Conservation (phyloP, 768 basidiomycete genomes). For the Boletus sp. region DNA sequence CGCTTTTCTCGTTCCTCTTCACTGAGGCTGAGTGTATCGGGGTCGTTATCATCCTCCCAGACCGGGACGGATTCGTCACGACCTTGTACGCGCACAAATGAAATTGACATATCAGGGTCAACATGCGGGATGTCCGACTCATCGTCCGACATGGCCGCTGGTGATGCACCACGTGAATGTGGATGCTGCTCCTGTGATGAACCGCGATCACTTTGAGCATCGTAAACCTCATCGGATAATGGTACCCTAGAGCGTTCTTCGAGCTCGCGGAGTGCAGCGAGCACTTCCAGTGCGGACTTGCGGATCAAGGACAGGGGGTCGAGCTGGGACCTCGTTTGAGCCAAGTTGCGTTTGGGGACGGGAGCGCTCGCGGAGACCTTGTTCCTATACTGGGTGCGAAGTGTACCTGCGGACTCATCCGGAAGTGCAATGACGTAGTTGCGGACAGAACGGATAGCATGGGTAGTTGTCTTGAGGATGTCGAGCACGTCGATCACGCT, state of each 20-base stretch:
- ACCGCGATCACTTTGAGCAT: conserved; percentile 70
- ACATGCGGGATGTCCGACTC: conserved; percentile 30
- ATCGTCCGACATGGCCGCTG: conserved; percentile 41
- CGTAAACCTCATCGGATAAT: conserved; percentile 78
- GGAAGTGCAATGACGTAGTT: conserved; percentile 83
- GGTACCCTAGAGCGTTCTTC: conserved; percentile 80
- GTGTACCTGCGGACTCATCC: conserved; percentile 61
- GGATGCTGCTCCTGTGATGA: conserved; percentile 37
- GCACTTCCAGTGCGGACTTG: conserved; percentile 77
- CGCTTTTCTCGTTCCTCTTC: conserved; percentile 54
- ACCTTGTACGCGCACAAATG: conserved; percentile 71
- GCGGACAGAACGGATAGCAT: conserved; percentile 76
- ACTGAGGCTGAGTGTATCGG: conserved; percentile 41
- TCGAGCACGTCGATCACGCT: conserved; percentile 59
- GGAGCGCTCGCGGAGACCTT: conserved; percentile 38
- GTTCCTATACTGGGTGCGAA: conserved; percentile 58
- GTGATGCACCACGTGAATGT: conserved; percentile 46
- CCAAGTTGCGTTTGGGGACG: conserved; percentile 35
- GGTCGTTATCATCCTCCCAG: conserved; percentile 72
- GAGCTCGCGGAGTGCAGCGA: conserved; percentile 72
- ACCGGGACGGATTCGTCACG: conserved; percentile 65
- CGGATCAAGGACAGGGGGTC: conserved; percentile 73
- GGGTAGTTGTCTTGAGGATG: conserved; percentile 75
- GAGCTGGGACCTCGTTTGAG: conserved; percentile 35
- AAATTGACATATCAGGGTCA: conserved; percentile 63